Evolutionary conservation across 2,329 filamentous ascomycete genomes (phyloP).

Genomic region (Xylogone sp.): DNA sequence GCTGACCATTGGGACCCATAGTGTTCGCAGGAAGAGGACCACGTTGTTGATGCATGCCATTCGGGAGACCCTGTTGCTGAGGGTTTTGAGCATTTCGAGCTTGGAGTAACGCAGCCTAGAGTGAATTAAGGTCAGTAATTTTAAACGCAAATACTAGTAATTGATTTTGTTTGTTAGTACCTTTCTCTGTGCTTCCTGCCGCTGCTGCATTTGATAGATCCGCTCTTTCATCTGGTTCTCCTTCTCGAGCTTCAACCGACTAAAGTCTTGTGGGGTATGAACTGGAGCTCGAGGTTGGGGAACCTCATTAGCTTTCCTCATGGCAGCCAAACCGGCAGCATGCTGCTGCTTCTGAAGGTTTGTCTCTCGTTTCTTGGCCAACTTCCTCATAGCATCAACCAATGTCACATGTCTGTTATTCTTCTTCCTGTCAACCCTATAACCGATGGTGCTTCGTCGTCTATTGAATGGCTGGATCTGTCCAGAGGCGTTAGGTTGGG

Average conservation of each 20-base stretch:
- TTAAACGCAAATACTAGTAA: conserved; percentile 26
- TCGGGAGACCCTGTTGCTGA: conserved; percentile 17
- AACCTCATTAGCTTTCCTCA: conserved; percentile 75
- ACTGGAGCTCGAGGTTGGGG: conserved; percentile 42
- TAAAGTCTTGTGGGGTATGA: conserved; percentile 83
- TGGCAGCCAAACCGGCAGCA: conserved; percentile 67
- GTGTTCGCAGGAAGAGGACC: conserved; percentile 20
- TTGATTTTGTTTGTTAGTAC: conserved; percentile 31
- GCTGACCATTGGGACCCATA: conserved; percentile 3
- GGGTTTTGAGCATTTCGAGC: conserved; percentile 17
- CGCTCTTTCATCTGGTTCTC: conserved; percentile 66
- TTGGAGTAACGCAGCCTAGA: conserved; percentile 35
- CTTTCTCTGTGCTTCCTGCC: conserved; percentile 44
- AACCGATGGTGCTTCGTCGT: conserved; percentile 71
- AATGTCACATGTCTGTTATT: conserved; percentile 84
- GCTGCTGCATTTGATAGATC: conserved; percentile 42
- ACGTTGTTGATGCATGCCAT: conserved; percentile 16
- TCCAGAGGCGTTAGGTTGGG: conserved; percentile 31
- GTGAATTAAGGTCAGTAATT: conserved; percentile 12
- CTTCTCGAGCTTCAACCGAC: conserved; percentile 80
- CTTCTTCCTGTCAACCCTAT: conserved; percentile 81
- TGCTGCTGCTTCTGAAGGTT: conserved; percentile 85
- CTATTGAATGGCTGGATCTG: conserved; percentile 49
- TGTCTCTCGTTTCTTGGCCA: conserved; percentile 91
- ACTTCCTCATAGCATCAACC: conserved; percentile 91